Base-by-base conservation (phyloP, 1,284 basidiomycete species). In the Boletus semigastroideus region DNA sequence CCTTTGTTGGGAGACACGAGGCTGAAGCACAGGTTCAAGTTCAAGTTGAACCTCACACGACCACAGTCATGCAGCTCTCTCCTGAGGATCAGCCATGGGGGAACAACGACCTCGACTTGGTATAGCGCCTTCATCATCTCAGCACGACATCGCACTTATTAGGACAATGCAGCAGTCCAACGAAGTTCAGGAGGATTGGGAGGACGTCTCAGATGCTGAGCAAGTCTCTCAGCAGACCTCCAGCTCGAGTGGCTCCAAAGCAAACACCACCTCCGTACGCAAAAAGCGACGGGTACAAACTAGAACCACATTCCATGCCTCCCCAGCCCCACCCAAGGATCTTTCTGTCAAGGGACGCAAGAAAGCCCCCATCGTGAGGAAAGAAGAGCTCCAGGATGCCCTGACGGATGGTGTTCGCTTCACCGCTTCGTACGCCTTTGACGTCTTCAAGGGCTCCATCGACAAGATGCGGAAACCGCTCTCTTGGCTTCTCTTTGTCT, bases 401-500 rank as follows among this genome's bases (percentile, higher is more conserved):
- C 28, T 69, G 16, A 46, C 51, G 14, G 51, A 59, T 14, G 66
- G 70, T 9, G 62, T 57, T 16, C 60, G 64, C 19, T 64, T 61
- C 41, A 69, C 74, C 0, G 52, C 66, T 17, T 58, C 59, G 4
- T 86, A 83, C 62, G 27, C 69, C 16, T 58, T 77, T 22, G 77
- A 79, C 55, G 64, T 87, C 28, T 36, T 81, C 50, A 63, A 62
- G 34, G 70, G 66, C 19, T 74, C 79, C 0, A 59, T 86, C 43
- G 62, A 68, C 20, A 72, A 81, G 19, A 71, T 87, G 50, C 78
- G 78, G 36, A 70, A 62, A 46, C 86, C 86, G 4, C 71, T 90
- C 14, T 74, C 76, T 5, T 48, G 84, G 49, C 55, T 83, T n/a
- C 58, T 84, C 16, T 77, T 78, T 53, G 37, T 84, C 10, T 83